Percentiles rank a stretch among this genome's conserved stretches.
These are phyloP conservation scores for Ophiostoma triangulosporum DNA, from an alignment of 2,329 filamentous ascomycete genomes.

Conservation along the genomic window DNA sequence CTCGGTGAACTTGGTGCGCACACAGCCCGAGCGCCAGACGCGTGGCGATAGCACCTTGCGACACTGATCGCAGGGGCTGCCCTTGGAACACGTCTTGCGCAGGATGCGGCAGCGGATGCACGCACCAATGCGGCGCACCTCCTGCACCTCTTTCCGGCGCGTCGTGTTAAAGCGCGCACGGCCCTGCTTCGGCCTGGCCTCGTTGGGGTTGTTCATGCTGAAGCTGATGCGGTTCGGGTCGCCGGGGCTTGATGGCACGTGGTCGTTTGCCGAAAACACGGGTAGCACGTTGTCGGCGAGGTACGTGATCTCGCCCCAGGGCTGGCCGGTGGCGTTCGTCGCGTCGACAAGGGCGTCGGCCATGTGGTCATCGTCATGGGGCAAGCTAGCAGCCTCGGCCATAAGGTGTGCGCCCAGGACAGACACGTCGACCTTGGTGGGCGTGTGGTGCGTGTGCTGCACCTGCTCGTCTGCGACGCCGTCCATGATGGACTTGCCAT, in stretches of 20 bases:
- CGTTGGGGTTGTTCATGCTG: slow-evolving; percentile 39
- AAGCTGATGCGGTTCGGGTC: slow-evolving; percentile 32
- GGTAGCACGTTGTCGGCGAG: slow-evolving; percentile 22
- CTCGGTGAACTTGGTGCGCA: slow-evolving; percentile 47
- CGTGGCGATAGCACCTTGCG: slow-evolving; percentile 48
- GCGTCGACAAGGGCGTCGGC: slow-evolving; percentile 8
- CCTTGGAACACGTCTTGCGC: slow-evolving; percentile 52
- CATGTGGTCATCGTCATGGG: neutral
- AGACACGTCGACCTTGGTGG: neutral
- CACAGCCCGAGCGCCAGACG: slow-evolving; percentile 51
- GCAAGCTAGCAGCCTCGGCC: neutral
- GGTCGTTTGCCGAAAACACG: slow-evolving; percentile 16
- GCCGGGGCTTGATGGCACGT: slow-evolving; percentile 4
- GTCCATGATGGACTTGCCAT: slow-evolving; percentile 5
- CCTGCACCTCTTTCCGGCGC: slow-evolving; percentile 51
- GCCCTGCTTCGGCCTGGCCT: slow-evolving; percentile 32
- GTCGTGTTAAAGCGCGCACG: slow-evolving; percentile 43
- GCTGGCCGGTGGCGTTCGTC: slow-evolving; percentile 20
- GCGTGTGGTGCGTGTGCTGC: neutral
- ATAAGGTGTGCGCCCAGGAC: neutral
- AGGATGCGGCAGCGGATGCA: slow-evolving; percentile 54
- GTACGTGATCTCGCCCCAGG: slow-evolving; percentile 42
- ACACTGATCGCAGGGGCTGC: slow-evolving; percentile 49
- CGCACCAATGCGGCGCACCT: slow-evolving; percentile 50
- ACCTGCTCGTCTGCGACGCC: neutral